These are phyloP conservation scores for Leucocoprinus leucothites DNA, from an alignment of 768 basidiomycete genomes.

Conservation along the genomic window DNA sequence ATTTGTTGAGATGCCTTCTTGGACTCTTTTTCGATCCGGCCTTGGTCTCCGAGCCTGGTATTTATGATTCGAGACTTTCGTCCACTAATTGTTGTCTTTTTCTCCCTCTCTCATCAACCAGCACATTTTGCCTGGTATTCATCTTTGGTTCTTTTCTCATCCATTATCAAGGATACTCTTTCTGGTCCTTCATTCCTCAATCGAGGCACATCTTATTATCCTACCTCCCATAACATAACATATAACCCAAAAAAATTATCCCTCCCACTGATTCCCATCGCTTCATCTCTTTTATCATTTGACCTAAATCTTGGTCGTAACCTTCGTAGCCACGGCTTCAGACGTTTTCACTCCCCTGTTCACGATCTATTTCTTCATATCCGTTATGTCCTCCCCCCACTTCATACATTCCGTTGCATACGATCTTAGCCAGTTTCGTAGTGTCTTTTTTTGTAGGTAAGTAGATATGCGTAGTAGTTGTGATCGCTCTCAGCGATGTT, in stretches of 20 bases:
- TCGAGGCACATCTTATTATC: constrained; percentile 12
- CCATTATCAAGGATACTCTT: constrained; percentile 11
- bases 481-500: constrained; percentile 22
- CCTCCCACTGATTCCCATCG: constrained; percentile 25
- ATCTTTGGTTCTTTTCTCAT: constrained; percentile 8
- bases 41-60: constrained; percentile 9
- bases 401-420: constrained; percentile 12
- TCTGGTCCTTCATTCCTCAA: neutral
- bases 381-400: constrained; percentile 16
- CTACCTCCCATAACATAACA: constrained; percentile 8
- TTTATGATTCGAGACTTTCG: constrained; percentile 10
- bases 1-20: constrained; percentile 15
- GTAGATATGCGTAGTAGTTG: constrained; percentile 36
- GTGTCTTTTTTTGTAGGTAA: constrained; percentile 35
- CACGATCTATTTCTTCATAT: constrained; percentile 14
- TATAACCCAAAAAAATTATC: constrained; percentile 4
- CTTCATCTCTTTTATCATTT: constrained; percentile 30
- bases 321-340: constrained; percentile 12
- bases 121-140: neutral
- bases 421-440: constrained; percentile 17
- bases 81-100: constrained; percentile 13
- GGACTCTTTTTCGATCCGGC: constrained; percentile 9
- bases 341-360: constrained; percentile 16
- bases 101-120: constrained; percentile 1
- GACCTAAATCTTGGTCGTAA: constrained; percentile 21